Base-by-base conservation (phyloP, 2,329 filamentous ascomycete genomes). In the Phoma sp. region DNA sequence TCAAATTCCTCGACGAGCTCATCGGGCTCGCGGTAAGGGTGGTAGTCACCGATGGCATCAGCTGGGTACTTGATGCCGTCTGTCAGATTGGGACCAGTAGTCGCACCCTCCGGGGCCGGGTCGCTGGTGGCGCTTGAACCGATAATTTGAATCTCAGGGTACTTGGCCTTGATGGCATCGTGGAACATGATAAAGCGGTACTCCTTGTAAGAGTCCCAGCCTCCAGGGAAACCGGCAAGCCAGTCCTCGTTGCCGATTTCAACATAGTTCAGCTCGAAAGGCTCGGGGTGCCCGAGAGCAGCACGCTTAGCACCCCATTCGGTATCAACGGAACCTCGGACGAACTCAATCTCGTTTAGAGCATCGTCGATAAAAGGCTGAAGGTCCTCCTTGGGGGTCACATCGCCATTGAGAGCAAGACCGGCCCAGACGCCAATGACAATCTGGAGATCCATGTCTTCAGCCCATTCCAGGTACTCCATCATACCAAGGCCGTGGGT, bases 401-500 rank as follows among this genome's bases (percentile, higher is more conserved):
- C 60, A 38, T 62, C 67, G 8, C 79, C 78, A 3, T 80, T 74
- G 3, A 83, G 71, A 10, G 74, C 75, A 27, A 79, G 74, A 4
- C 80, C 80, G 17, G 70, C 73, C 68, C 75, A 82, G 13, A 82
- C 74, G 15, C 63, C 80, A 17, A 82, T 54, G 63, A 68, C 60
- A 21, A 71, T 77, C 45, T 80, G 74, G 43, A 81, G 70, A 19
- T 67, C 66, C 62, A 81, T 75, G 36, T 81, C 78, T 41, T 81
- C 77, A 45, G 75, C 76, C 78, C 79, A 81, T 27, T 80, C 69
- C 31, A 81, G 76, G 55, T 80, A 81, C 57, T 81, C 78, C 46
- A 80, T 68, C n/a, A 81, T 64, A 7, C 79, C 79, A 13, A 80
- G 64, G 27, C 78, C 78, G 52, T 78, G 62, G 4, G 77, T 80